Percentiles rank a stretch among this genome's conserved stretches.
These are phyloP conservation scores for Cicer cuneatum DNA, from an alignment of 306 rosid genomes.

Conservation along the genomic window DNA sequence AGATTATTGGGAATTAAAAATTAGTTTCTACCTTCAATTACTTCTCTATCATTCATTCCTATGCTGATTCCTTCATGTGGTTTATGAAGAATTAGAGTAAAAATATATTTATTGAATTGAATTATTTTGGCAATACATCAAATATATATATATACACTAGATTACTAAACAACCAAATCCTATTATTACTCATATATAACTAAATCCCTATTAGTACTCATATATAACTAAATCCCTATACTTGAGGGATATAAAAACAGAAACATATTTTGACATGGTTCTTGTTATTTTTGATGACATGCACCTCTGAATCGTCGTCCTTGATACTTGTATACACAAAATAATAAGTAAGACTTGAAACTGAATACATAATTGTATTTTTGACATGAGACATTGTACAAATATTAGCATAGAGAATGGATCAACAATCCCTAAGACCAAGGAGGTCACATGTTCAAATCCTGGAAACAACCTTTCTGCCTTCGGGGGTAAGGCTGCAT, in stretches of 20 bases:
- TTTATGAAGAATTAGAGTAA: no score
- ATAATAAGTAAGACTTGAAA: background rate
- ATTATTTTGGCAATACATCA: no score
- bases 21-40: background rate
- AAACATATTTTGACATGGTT: no score
- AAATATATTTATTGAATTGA: no score
- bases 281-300: conserved; percentile 19
- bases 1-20: conserved; percentile 1
- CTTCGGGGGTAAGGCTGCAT: background rate
- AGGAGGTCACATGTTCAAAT: background rate
- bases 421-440: background rate
- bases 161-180: no score
- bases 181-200: no score
- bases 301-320: conserved; percentile 11
- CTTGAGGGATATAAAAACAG: no score
- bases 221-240: no score
- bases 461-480: background rate
- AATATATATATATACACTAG: no score
- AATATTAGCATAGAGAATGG: background rate
- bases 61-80: conserved; percentile 32
- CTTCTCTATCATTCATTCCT: conserved; percentile 14
- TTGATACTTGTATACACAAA: background rate
- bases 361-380: background rate
- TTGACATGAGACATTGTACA: background rate
- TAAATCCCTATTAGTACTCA: no score